Conservation (phyloP, 768 basidiomycete species). For the Guyanaporus albipodus region DNA sequence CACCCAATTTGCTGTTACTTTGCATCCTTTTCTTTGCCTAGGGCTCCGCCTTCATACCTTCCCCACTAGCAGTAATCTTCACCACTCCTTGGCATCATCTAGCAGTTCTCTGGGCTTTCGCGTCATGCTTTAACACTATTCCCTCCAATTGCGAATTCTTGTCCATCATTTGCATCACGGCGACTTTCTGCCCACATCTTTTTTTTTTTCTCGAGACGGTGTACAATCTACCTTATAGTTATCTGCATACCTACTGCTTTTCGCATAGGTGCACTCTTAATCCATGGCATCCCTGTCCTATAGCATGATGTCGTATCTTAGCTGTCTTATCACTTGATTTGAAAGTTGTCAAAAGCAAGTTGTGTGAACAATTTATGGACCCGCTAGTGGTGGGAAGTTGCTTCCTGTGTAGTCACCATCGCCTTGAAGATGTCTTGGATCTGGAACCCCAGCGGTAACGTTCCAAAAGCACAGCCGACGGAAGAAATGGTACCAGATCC, state of each 20-base stretch:
- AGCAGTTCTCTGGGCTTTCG: slow-evolving; percentile 22
- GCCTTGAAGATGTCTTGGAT: slow-evolving; percentile 74
- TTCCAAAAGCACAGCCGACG: slow-evolving; percentile 36
- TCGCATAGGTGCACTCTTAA: slow-evolving; percentile 30
- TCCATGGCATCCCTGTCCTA: slow-evolving; percentile 20
- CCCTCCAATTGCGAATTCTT: slow-evolving; percentile 12
- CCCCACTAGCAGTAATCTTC: slow-evolving; percentile 30
- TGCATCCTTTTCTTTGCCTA: slow-evolving; percentile 17
- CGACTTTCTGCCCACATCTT: slow-evolving; percentile 18
- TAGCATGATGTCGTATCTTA: slow-evolving; percentile 17
- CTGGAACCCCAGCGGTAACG: slow-evolving; percentile 40
- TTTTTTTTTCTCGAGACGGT: slow-evolving; percentile 24
- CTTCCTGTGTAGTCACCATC: too few relatives aligned
- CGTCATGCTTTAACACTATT: slow-evolving; percentile 28
- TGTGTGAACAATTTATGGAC: too few relatives aligned
- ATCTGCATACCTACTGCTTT: slow-evolving; percentile 33
- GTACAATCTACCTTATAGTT: slow-evolving; percentile 36
- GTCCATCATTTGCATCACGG: slow-evolving; percentile 29
- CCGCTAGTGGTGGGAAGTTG: too few relatives aligned
- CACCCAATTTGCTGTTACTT: slow-evolving; percentile 20
- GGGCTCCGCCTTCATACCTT: slow-evolving; percentile 27
- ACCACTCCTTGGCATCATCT: slow-evolving; percentile 27
- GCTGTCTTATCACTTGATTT: too few relatives aligned
- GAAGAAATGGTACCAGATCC: slow-evolving; percentile 61
- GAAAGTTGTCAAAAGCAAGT: too few relatives aligned